Conservation (phyloP, 768 basidiomycete genomes). For the Phylloporus scabripes region DNA sequence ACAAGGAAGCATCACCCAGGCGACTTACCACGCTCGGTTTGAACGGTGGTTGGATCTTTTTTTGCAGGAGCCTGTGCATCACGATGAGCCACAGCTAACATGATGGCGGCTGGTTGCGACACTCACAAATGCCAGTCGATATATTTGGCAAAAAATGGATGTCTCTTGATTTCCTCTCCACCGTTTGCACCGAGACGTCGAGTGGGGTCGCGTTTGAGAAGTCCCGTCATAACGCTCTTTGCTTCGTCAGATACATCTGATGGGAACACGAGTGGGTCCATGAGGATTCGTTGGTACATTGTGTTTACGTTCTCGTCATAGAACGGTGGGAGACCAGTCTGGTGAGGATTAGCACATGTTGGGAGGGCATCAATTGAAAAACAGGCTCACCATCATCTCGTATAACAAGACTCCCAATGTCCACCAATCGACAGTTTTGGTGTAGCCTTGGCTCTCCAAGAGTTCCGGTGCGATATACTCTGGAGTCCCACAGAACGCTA, state of each 20-base stretch:
- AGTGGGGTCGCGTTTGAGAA: slow-evolving; percentile 85
- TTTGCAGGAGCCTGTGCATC: slow-evolving; percentile 60
- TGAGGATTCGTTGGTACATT: slow-evolving; percentile 94
- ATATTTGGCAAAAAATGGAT: slow-evolving; percentile 92
- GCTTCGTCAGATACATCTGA: slow-evolving; percentile 86
- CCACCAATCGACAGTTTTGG: slow-evolving; percentile 99
- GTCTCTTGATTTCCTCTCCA: slow-evolving; percentile 92
- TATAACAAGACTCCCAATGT: slow-evolving; percentile 93
- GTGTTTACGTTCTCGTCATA: slow-evolving; percentile 98
- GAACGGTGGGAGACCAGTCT: slow-evolving; percentile 96
- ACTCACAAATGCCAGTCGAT: slow-evolving; percentile 82
- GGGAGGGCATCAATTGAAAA: neutral
- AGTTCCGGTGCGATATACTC: slow-evolving; percentile 99
- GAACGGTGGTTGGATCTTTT: slow-evolving; percentile 96
- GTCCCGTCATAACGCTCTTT: slow-evolving; percentile 77
- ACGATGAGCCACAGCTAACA: neutral
- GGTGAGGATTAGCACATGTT: slow-evolving; percentile 6
- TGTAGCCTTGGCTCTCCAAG: slow-evolving; percentile 93
- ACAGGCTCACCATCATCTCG: slow-evolving; percentile 77
- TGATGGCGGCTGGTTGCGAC: neutral
- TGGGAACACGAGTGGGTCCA: slow-evolving; percentile 90
- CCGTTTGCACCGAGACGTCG: slow-evolving; percentile 87
- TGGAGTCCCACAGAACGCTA: slow-evolving; percentile 96
- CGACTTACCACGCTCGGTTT: slow-evolving; percentile 88
- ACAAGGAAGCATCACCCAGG: neutral